Evolutionary conservation across 73 alveolate genomes (phyloP).

Genomic region (Urostyla sp.): DNA sequence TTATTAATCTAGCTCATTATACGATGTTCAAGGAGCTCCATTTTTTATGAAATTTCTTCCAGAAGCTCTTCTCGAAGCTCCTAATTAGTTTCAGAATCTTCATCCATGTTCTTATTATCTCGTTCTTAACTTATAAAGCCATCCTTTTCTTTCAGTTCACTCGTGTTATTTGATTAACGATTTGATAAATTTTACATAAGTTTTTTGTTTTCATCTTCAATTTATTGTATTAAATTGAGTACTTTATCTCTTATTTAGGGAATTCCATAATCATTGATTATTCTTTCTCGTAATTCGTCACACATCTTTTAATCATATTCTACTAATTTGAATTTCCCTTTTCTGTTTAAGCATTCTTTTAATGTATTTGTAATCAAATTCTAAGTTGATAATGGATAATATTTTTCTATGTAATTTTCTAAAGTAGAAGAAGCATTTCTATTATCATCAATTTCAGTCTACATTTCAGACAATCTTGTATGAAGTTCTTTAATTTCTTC

Average conservation of each 20-base stretch:
- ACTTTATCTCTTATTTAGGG: constrained; percentile 30
- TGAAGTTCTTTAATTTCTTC: neutral
- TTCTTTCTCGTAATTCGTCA: constrained; percentile 9
- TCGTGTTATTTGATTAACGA: neutral
- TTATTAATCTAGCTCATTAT: too few species aligned
- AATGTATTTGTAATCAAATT: constrained; percentile 31
- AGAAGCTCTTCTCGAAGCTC: constrained; percentile 5
- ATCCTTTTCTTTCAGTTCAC: neutral
- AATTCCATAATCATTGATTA: constrained; percentile 13
- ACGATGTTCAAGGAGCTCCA: neutral
- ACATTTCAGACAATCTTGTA: neutral
- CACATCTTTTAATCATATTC: constrained; percentile 3
- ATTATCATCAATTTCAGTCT: neutral
- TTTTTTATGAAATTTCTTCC: neutral
- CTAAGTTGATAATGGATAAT: constrained; percentile 21
- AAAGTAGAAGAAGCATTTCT: neutral
- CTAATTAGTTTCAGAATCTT: constrained; percentile 23
- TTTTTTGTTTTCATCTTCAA: neutral
- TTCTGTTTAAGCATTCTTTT: constrained; percentile 37
- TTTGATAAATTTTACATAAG: neutral
- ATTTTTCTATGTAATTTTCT: constrained; percentile 51
- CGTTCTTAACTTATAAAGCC: neutral
- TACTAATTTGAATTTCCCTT: constrained; percentile 5
- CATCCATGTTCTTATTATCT: neutral
- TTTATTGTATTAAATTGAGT: constrained; percentile 13